These are phyloP conservation scores for Fusarium sublunatum DNA, from an alignment of 2,329 filamentous ascomycete genomes.

Conservation along the genomic window DNA sequence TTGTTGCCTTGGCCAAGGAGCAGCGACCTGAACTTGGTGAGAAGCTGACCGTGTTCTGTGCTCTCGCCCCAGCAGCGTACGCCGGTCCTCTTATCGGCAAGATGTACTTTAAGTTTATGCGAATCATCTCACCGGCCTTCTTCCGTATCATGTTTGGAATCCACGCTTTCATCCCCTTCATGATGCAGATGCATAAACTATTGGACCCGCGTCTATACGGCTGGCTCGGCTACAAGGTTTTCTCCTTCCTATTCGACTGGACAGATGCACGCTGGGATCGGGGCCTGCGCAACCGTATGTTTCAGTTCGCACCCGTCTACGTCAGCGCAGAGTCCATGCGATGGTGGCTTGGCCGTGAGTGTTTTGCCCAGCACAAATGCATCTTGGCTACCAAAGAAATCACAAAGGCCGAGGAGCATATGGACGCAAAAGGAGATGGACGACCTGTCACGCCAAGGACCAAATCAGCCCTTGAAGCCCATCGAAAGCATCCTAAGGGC, in stretches of 20 bases:
- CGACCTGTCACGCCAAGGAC: constrained; percentile 37
- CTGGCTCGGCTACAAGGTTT: constrained; percentile 86
- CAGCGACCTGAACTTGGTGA: constrained; percentile 86
- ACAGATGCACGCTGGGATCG: constrained; percentile 86
- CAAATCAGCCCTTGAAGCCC: constrained; percentile 47
- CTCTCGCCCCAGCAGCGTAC: constrained; percentile 89
- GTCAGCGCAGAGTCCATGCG: constrained; percentile 91
- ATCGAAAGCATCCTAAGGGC: constrained; percentile 57
- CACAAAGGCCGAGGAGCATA: constrained; percentile 68
- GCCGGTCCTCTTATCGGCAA: constrained; percentile 87
- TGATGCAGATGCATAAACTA: constrained; percentile 83
- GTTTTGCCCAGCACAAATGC: constrained; percentile 83
- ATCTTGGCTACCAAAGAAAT: constrained; percentile 84
- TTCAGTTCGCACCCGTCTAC: constrained; percentile 92
- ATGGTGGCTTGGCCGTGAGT: constrained; percentile 93
- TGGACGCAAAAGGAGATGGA: constrained; percentile 60
- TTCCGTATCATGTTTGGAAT: constrained; percentile 90
- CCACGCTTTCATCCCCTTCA: constrained; percentile 91
- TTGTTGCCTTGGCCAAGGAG: constrained; percentile 89
- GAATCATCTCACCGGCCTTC: constrained; percentile 76
- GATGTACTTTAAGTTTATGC: constrained; percentile 93
- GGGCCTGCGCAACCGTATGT: constrained; percentile 81
- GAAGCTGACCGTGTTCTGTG: constrained; percentile 89
- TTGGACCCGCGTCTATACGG: constrained; percentile 78
- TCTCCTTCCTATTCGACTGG: constrained; percentile 91